Evolutionary conservation across 169 alveolate species (phyloP).

Genomic region (Theileria parva): DNA sequence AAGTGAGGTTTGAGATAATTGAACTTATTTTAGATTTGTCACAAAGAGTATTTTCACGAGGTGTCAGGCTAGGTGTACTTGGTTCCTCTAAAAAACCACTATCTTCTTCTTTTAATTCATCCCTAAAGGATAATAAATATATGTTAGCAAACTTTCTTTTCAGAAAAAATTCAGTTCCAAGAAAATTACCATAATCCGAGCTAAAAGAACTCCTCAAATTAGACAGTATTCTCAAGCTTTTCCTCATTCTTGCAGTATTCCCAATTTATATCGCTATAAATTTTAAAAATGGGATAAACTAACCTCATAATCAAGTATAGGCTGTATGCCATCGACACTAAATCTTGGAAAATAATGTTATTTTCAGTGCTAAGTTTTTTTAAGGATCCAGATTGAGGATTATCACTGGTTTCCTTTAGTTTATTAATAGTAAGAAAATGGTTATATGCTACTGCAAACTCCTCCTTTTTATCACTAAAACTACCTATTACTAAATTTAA

Average conservation of each 20-base stretch:
- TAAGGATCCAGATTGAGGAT: background rate
- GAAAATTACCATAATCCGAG: conserved; percentile 41
- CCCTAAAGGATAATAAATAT: background rate
- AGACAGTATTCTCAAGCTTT: conserved; percentile 4
- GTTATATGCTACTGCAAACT: background rate
- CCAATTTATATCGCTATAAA: conserved; percentile 46
- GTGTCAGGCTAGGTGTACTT: background rate
- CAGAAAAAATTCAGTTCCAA: conserved; percentile 43
- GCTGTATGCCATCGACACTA: conserved; percentile 38
- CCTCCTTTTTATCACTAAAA: conserved; percentile 6
- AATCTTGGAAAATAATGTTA: conserved; percentile 23
- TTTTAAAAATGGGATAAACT: background rate
- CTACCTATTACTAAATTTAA: background rate
- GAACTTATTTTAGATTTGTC: background rate
- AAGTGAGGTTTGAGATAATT: background rate
- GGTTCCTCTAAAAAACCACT: background rate
- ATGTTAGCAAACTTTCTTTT: background rate
- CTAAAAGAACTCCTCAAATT: background rate
- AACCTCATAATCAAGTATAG: conserved; percentile 28
- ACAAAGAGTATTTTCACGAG: too few relatives aligned
- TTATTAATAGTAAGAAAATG: conserved; percentile 39
- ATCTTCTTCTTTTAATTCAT: background rate
- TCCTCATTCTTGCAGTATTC: conserved; percentile 18
- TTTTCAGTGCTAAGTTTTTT: background rate
- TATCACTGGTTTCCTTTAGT: conserved; percentile 4